Evolutionary conservation across 768 basidiomycete genomes (phyloP).

Genomic region (Trametopsis cervina): DNA sequence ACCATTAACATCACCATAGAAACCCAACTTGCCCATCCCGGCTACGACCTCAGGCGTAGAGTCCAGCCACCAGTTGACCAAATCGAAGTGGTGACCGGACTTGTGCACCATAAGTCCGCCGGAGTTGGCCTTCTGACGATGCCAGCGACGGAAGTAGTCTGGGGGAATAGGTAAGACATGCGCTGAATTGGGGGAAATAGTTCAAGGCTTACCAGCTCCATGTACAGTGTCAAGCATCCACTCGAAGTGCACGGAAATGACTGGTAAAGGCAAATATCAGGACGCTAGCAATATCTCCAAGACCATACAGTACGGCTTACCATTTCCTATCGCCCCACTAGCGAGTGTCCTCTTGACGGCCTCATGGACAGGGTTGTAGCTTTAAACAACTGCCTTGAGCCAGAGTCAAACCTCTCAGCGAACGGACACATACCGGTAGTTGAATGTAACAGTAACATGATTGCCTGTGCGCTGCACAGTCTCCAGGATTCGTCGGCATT

Average conservation of each 20-base stretch:
- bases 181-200: neutral
- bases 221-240: constrained; percentile 48
- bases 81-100: constrained; percentile 42
- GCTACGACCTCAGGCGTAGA: constrained; percentile 39
- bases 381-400: constrained; percentile 8
- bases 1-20: constrained; percentile 41
- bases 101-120: constrained; percentile 42
- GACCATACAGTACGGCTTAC: constrained; percentile 11
- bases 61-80: constrained; percentile 50
- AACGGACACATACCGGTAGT: constrained; percentile 27
- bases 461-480: constrained; percentile 36
- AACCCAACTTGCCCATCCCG: constrained; percentile 38
- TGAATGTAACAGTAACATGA: constrained; percentile 37
- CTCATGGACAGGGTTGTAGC: constrained; percentile 44
- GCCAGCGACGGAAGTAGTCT: constrained; percentile 46
- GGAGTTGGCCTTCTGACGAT: constrained; percentile 36
- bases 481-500: constrained; percentile 38
- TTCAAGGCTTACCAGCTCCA: constrained; percentile 27
- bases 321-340: constrained; percentile 39
- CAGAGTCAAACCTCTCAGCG: neutral
- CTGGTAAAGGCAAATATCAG: constrained; percentile 32
- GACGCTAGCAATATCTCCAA: constrained; percentile 3
- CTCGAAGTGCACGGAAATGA: constrained; percentile 45
- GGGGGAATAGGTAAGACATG: neutral
- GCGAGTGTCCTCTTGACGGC: constrained; percentile 40